phyloP scores from a whole-genome alignment of 2,329 filamentous ascomycete genomes.

The Juglanconis juglandina region DNA sequence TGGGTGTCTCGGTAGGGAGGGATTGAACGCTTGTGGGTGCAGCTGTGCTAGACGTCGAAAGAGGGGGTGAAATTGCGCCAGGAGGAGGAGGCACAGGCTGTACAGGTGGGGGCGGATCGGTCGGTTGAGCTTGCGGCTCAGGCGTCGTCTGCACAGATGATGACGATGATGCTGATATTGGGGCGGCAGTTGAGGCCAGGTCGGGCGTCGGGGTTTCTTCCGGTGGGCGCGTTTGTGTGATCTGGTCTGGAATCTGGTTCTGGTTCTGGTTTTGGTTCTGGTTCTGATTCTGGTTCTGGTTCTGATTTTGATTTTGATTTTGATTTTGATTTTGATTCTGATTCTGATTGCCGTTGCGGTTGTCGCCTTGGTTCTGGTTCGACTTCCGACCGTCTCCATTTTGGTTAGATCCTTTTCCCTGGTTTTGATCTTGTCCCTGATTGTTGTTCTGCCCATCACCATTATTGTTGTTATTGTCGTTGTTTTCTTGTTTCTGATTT shows the following conservation, averaged over 20 bases:
- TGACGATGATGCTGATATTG: background rate
- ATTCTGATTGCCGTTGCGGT: background rate
- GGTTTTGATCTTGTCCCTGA: background rate
- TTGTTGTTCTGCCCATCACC: background rate
- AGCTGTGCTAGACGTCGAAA: background rate
- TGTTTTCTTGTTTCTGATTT: background rate
- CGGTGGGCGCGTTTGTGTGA: background rate
- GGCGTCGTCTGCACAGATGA: background rate
- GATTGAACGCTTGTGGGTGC: background rate
- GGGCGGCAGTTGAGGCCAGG: background rate
- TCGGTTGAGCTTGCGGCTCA: background rate
- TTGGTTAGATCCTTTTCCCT: background rate
- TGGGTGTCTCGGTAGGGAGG: background rate
- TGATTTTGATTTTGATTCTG: background rate
- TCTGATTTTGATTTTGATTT: background rate
- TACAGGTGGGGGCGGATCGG: background rate
- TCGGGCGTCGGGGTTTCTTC: background rate
- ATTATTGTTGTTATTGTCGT: background rate
- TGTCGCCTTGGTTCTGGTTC: background rate
- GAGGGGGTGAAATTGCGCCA: background rate
- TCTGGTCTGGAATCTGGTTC: background rate
- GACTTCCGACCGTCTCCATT: background rate
- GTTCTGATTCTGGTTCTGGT: background rate
- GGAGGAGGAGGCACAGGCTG: background rate
- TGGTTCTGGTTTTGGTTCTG: constrained; percentile 1